phyloP scores from a whole-genome alignment of 495 filamentous ascomycete genomes.

The Bryoglossum gracile region DNA sequence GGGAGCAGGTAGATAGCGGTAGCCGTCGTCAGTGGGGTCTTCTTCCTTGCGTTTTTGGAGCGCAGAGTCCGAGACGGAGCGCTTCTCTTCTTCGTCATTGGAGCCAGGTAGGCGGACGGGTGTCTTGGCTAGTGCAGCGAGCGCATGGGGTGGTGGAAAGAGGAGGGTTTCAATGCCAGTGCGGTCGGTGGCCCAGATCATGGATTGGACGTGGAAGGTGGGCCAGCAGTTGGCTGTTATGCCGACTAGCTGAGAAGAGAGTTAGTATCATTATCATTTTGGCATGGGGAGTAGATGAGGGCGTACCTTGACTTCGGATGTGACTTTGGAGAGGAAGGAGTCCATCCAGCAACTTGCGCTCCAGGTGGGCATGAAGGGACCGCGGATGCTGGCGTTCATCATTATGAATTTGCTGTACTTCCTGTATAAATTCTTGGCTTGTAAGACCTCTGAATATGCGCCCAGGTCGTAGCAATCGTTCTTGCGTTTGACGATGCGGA shows the following conservation, averaged over 20 bases:
- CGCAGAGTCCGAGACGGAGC: too few relatives aligned
- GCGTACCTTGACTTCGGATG: constrained; percentile 26
- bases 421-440: constrained; percentile 13
- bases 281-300: background rate
- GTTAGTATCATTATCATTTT: background rate
- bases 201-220: constrained; percentile 29
- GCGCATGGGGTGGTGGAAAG: constrained; percentile 6
- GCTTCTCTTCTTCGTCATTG: background rate
- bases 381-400: constrained; percentile 27
- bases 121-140: background rate
- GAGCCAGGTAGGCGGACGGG: background rate
- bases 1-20: background rate
- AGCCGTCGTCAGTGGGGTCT: background rate
- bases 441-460: constrained; percentile 25
- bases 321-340: constrained; percentile 24
- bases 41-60: background rate
- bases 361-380: constrained; percentile 31
- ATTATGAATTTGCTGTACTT: constrained; percentile 29
- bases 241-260: constrained; percentile 26
- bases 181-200: constrained; percentile 33
- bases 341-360: constrained; percentile 28
- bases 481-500: constrained; percentile 20
- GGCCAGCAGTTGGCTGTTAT: constrained; percentile 30
- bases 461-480: constrained; percentile 29
- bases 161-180: constrained; percentile 30